Percentiles rank a stretch among this genome's conserved stretches.
Evolutionary conservation across 805 yeast species (phyloP).

Genomic region (Wickerhamiella cacticola): DNA sequence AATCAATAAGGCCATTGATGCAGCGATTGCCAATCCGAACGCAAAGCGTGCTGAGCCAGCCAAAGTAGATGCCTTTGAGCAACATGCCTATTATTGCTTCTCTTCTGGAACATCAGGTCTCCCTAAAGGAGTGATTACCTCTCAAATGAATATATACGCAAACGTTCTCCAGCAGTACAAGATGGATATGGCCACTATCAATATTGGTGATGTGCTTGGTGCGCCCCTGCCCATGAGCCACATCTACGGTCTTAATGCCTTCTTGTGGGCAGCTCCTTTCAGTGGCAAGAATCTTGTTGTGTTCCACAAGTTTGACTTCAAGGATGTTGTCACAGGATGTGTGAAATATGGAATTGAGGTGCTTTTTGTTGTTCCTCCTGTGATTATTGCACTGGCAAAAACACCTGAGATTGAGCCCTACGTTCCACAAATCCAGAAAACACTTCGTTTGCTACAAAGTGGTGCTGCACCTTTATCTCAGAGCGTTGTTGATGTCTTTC

Average conservation of each 20-base stretch:
- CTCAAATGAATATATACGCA: slow-evolving; percentile 42
- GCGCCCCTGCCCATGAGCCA: slow-evolving; percentile 27
- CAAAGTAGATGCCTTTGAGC: slow-evolving; percentile 11
- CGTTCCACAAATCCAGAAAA: slow-evolving; percentile 32
- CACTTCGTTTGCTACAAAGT: slow-evolving; percentile 27
- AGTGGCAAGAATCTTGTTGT: slow-evolving; percentile 21
- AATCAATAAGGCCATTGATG: slow-evolving; percentile 7
- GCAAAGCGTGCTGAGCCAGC: slow-evolving; percentile 10
- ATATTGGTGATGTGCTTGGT: slow-evolving; percentile 18
- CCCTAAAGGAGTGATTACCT: slow-evolving; percentile 64
- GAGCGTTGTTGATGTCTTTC: slow-evolving; percentile 15
- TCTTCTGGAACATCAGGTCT: slow-evolving; percentile 40
- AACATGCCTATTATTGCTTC: slow-evolving; percentile 26
- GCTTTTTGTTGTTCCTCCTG: slow-evolving; percentile 34
- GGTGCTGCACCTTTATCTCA: slow-evolving; percentile 39
- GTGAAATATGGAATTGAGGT: slow-evolving; percentile 29
- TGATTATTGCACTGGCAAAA: slow-evolving; percentile 36
- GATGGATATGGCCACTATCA: slow-evolving; percentile 26
- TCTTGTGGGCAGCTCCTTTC: slow-evolving; percentile 22
- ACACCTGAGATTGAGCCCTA: slow-evolving; percentile 35
- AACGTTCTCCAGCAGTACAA: slow-evolving; percentile 25
- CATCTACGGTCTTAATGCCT: slow-evolving; percentile 27
- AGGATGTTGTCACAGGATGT: slow-evolving; percentile 23
- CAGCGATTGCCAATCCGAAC: neutral
- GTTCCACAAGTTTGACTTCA: slow-evolving; percentile 29